phyloP scores from a whole-genome alignment of 2,329 filamentous ascomycete species.

The Aspergillus pseudotamarii region DNA sequence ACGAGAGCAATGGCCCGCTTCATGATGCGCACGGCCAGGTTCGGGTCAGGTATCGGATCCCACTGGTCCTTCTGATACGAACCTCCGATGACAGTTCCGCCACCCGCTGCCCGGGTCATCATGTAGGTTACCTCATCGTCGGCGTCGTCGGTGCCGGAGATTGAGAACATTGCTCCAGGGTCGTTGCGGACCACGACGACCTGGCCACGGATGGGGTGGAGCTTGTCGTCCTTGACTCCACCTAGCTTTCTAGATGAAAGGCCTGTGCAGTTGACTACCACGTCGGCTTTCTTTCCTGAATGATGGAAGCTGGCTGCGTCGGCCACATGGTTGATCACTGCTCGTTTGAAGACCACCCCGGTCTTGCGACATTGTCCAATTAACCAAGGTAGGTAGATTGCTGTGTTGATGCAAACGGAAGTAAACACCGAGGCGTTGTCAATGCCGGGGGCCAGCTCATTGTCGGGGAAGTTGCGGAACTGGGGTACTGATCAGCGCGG shows the following conservation, averaged over 20 bases:
- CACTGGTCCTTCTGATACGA: slow-evolving; percentile 79
- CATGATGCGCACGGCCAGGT: slow-evolving; percentile 83
- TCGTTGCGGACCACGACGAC: slow-evolving; percentile 82
- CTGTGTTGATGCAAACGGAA: slow-evolving; percentile 88
- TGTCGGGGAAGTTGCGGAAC: slow-evolving; percentile 63
- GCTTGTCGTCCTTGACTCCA: slow-evolving; percentile 73
- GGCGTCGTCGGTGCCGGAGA: slow-evolving; percentile 74
- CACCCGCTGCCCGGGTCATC: slow-evolving; percentile 77
- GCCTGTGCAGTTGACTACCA: slow-evolving; percentile 85
- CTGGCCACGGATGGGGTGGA: slow-evolving; percentile 81
- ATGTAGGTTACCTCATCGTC: slow-evolving; percentile 74
- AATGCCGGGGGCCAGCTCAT: slow-evolving; percentile 64
- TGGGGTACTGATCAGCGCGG: slow-evolving; percentile 25
- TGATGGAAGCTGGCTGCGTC: slow-evolving; percentile 68
- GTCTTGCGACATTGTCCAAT: slow-evolving; percentile 75
- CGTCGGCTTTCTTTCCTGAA: slow-evolving; percentile 59
- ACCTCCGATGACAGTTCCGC: slow-evolving; percentile 84
- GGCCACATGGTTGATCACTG: slow-evolving; percentile 67
- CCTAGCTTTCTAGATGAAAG: slow-evolving; percentile 74
- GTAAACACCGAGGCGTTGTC: slow-evolving; percentile 76
- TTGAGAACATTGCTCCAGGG: slow-evolving; percentile 67
- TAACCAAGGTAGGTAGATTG: slow-evolving; percentile 85
- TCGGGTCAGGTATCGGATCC: slow-evolving; percentile 77
- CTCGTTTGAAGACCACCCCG: slow-evolving; percentile 70
- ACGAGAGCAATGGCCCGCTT: slow-evolving; percentile 55